Percentiles rank a stretch among this genome's conserved stretches.
Evolutionary conservation across 768 basidiomycete species (phyloP).

Genomic region (Boletellus ananas): DNA sequence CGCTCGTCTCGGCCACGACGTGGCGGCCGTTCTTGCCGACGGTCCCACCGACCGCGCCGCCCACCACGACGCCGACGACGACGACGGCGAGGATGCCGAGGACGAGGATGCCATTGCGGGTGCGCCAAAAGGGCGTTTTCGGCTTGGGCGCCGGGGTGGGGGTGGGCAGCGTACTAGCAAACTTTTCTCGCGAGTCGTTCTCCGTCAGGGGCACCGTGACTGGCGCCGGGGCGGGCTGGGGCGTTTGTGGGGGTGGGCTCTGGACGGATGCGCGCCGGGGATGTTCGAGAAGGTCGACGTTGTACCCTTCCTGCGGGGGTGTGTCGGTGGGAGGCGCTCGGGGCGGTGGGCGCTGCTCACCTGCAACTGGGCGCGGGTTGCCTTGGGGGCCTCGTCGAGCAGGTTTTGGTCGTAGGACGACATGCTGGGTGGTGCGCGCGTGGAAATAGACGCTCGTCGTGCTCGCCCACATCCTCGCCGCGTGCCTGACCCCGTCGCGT

Average conservation of each 20-base stretch:
- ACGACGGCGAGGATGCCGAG: conserved; percentile 37
- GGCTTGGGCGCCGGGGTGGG: conserved; percentile 1
- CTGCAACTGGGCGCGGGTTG: conserved; percentile 43
- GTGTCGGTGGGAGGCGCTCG: not conserved
- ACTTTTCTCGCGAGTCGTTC: conserved; percentile 12
- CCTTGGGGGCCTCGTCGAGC: conserved; percentile 38
- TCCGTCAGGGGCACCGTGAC: conserved; percentile 13
- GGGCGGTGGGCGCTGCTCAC: conserved; percentile 31
- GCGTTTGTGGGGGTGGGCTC: conserved; percentile 7
- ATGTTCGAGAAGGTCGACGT: conserved; percentile 41
- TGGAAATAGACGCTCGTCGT: conserved; percentile 18
- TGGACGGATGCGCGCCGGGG: conserved; percentile 24
- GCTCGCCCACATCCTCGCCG: too few species aligned
- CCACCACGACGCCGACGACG: conserved; percentile 50
- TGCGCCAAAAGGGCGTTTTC: conserved; percentile 46
- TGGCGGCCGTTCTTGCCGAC: conserved; percentile 24
- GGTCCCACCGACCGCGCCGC: conserved; percentile 57
- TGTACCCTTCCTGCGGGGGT: conserved; percentile 47
- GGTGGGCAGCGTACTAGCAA: not conserved
- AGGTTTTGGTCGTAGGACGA: conserved; percentile 39
- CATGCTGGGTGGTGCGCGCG: conserved; percentile 9
- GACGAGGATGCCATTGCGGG: conserved; percentile 40
- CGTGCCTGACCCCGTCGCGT: conserved; percentile 17
- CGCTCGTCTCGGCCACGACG: not conserved
- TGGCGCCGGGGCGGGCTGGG: conserved; percentile 15